These are phyloP conservation scores for Heterobasidion irregulare DNA, from an alignment of 1,284 basidiomycete genomes.

Conservation along the genomic window DNA sequence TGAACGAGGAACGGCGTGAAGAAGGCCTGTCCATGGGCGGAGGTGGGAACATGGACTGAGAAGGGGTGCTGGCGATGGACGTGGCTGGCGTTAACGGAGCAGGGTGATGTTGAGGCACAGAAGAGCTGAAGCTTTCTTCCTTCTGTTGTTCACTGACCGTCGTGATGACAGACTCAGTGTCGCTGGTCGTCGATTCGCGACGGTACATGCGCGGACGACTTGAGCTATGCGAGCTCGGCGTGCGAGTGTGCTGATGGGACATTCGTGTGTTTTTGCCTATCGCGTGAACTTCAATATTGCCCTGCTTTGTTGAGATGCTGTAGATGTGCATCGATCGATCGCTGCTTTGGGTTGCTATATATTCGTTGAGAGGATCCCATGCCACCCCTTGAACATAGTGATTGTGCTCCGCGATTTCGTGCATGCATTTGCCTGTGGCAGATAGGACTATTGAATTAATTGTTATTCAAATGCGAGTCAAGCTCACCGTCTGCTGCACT, in stretches of 20 bases:
- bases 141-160: slow-evolving; percentile 40
- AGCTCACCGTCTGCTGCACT: slow-evolving; percentile 61
- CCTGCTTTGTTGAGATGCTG: slow-evolving; percentile 68
- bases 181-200: slow-evolving; percentile 68
- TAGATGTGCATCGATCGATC: slow-evolving; percentile 91
- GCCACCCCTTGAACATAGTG: slow-evolving; percentile 96
- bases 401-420: slow-evolving; percentile 82
- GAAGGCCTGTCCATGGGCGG: slow-evolving; percentile 57
- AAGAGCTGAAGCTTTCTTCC: slow-evolving; percentile 18
- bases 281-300: slow-evolving; percentile 78
- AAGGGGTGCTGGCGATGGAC: slow-evolving; percentile 48
- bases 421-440: slow-evolving; percentile 63
- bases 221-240: slow-evolving; percentile 44
- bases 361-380: slow-evolving; percentile 94
- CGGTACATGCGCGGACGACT: slow-evolving; percentile 50
- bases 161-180: slow-evolving; percentile 55
- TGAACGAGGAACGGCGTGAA: slow-evolving; percentile 85
- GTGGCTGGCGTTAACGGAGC: slow-evolving; percentile 55
- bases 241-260: slow-evolving; percentile 57
- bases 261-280: slow-evolving; percentile 77
- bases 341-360: slow-evolving; percentile 90
- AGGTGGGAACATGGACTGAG: slow-evolving; percentile 65
- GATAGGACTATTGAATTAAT: slow-evolving; percentile 4
- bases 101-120: slow-evolving; percentile 14
- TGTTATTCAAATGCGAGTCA: slow-evolving; percentile 3